Conservation (phyloP, 2,329 filamentous ascomycete species). For the Fusarium secorum region DNA sequence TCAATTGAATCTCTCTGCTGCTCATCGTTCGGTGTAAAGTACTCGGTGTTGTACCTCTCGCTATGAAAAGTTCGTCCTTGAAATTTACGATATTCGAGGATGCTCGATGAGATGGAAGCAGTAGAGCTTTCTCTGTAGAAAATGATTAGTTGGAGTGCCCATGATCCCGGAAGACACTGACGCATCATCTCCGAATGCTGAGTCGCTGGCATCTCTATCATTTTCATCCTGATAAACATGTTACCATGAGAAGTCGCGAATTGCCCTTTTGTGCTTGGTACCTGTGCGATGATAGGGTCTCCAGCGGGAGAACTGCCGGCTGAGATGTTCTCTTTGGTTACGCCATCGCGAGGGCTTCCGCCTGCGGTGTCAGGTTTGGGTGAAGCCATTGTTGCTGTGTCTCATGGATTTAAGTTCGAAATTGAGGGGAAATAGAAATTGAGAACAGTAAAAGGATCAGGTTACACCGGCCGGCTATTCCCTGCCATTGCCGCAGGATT, state of each 20-base stretch:
- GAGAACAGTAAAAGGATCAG: background rate
- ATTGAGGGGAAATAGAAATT: background rate
- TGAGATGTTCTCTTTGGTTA: background rate
- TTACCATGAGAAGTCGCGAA: rapidly evolving
- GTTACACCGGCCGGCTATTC: background rate
- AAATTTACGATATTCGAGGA: background rate
- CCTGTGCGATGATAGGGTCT: background rate
- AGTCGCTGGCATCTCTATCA: background rate
- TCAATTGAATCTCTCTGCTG: slow-evolving; percentile 16
- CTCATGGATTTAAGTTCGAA: background rate
- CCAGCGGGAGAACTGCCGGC: background rate
- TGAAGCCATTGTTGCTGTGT: background rate
- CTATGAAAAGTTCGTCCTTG: slow-evolving; percentile 12
- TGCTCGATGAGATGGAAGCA: slow-evolving; percentile 5
- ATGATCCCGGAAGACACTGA: rapidly evolving
- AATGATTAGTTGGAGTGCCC: rapidly evolving
- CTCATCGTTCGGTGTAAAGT: slow-evolving; percentile 7
- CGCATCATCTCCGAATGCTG: background rate
- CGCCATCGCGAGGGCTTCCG: background rate
- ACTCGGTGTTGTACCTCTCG: background rate
- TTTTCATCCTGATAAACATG: background rate
- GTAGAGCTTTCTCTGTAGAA: background rate
- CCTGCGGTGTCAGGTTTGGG: background rate
- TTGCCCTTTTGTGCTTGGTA: rapidly evolving
- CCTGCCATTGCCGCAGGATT: background rate